Conservation (phyloP, 371 early-diverging fungal species). For the Paraphysoderma sedebokerense region DNA sequence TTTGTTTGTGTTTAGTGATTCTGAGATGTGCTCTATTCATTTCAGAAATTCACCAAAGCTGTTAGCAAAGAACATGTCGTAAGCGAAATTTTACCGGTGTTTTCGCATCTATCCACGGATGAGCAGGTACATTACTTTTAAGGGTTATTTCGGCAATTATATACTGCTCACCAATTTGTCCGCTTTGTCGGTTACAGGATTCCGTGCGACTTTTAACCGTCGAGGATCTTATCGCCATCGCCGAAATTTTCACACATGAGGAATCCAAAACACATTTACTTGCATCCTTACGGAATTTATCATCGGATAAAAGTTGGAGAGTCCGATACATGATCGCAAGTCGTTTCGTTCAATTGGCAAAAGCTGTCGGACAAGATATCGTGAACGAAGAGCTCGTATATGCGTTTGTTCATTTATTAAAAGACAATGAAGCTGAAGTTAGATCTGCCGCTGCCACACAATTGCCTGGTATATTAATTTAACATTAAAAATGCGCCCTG, state of each 20-base stretch:
- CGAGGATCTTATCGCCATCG: conserved; percentile 78
- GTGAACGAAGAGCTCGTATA: conserved; percentile 14
- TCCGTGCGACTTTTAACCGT: conserved; percentile 91
- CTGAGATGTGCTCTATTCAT: background rate
- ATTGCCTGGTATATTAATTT: conserved; percentile 46
- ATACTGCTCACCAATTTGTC: background rate
- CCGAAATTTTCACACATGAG: conserved; percentile 52
- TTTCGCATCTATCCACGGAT: conserved; percentile 59
- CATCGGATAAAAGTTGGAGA: conserved; percentile 90
- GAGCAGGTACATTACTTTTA: conserved; percentile 36
- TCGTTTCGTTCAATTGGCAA: conserved; percentile 36
- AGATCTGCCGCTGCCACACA: conserved; percentile 80
- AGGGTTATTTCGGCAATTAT: background rate
- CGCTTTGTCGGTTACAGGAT: too few species aligned
- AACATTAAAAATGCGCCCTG: background rate
- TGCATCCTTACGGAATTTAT: conserved; percentile 51
- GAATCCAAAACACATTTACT: conserved; percentile 56
- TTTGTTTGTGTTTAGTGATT: background rate
- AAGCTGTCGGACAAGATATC: conserved; percentile 44
- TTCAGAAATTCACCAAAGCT: conserved; percentile 20
- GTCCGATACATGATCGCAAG: conserved; percentile 94
- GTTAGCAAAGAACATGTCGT: conserved; percentile 53
- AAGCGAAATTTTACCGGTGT: conserved; percentile 56
- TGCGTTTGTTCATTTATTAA: conserved; percentile 60
- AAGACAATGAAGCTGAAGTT: conserved; percentile 94